Evolutionary conservation across 2,329 filamentous ascomycete genomes (phyloP), one percentile per base, ranked within the genome.

Genomic region (Epichloe coenophiala): DNA sequence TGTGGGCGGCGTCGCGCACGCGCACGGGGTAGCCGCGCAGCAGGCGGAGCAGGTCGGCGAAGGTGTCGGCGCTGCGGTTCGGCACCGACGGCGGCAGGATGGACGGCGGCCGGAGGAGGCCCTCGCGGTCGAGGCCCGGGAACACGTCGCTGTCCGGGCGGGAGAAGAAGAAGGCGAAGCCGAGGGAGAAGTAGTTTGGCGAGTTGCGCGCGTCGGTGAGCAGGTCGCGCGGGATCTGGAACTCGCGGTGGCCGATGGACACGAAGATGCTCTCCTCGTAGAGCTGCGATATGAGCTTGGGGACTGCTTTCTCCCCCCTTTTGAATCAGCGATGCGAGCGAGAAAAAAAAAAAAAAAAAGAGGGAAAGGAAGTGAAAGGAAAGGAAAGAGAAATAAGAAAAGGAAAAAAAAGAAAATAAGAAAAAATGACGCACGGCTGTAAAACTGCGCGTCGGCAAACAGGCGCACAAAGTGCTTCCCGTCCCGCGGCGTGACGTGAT

Each of bases 391-490:
- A 17, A 17, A 17, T 1, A 17, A 17, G 17, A 17, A 17, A 17
- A 17, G 17, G 2, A 17, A 17, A 17, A 2, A 17, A 17, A 3
- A 17, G 17, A 44, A 12, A 3, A 19, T n/a, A n/a, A n/a, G n/a
- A 27, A 12, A 12, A 38, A 27, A 37, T n/a, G 1, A 17, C 80
- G 62, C 71, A 89, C 86, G 70, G 61, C 80, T 88, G 68, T 96
- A 97, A 68, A 96, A 96, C 62, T 96, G 91, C 1, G 91, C 88
- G 67, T 97, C 91, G 19, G 90, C 88, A 66, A 95, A 96, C 33
- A 97, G 73, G 52, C 86, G 88, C 59, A 96, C 90, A 66, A 91
- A 96, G 66, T 96, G 88, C 49, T 81, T 79, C 47, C 86, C 86
- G 68, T 95, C 85, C 55, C 80, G 78, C 3, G 91, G 90, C 51